A percentile compares a stretch with the other conserved stretches of the same genome.
Evolutionary conservation across 768 basidiomycete species (phyloP).

Genomic region (Chalciporus piperatus): DNA sequence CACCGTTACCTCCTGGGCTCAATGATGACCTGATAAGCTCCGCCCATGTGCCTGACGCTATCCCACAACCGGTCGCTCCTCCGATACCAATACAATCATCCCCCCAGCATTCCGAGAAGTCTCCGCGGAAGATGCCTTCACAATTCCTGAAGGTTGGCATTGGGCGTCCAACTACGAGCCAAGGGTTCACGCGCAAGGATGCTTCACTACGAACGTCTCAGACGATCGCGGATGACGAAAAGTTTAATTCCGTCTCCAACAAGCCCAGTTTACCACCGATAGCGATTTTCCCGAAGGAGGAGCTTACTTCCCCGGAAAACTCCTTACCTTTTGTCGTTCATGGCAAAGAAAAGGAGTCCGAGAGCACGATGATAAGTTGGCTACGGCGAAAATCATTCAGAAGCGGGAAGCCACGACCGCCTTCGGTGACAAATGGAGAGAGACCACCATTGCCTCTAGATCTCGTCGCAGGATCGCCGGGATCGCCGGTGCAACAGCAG

Average conservation of each 20-base stretch:
- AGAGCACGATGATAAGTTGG: conserved; percentile 37
- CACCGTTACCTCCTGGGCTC: conserved; percentile 39
- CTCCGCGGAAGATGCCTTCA: conserved; percentile 24
- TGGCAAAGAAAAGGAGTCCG: conserved; percentile 38
- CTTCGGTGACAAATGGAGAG: conserved; percentile 18
- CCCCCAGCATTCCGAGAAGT: conserved; percentile 11
- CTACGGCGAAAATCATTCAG: conserved; percentile 28
- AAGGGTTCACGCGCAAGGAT: conserved; percentile 15
- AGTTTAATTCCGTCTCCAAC: conserved; percentile 13
- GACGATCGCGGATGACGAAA: conserved; percentile 23
- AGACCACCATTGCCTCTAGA: conserved; percentile 14
- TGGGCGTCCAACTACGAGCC: conserved; percentile 13
- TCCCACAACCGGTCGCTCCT: conserved; percentile 19
- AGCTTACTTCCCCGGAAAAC: conserved; percentile 23
- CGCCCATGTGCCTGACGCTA: conserved; percentile 12
- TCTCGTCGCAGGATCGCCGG: conserved; percentile 1
- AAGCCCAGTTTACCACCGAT: conserved; percentile 15
- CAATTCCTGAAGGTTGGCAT: conserved; percentile 17
- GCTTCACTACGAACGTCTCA: conserved; percentile 22
- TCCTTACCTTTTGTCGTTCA: conserved; percentile 30
- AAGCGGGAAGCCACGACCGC: conserved; percentile 20
- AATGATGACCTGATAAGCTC: conserved; percentile 23
- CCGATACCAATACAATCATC: conserved; percentile 19
- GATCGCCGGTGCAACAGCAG: conserved; percentile 22
- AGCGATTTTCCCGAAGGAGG: conserved; percentile 18